A percentile compares a stretch with the other conserved stretches of the same genome.
phyloP scores from a whole-genome alignment of 106 monocot genomes.

The Allium fistulosum region DNA sequence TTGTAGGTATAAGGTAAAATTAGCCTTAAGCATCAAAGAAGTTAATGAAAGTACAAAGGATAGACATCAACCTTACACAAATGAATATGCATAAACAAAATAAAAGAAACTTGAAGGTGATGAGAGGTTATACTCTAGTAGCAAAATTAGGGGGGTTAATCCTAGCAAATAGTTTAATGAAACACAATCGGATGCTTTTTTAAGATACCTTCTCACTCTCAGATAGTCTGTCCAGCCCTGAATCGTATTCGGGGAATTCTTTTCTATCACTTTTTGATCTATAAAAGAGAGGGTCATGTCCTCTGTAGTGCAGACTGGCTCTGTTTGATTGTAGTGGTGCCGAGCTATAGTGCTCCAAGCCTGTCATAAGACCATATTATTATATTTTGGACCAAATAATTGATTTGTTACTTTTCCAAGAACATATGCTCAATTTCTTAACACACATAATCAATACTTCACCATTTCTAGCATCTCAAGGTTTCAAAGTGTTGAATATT shows the following conservation, averaged over 20 bases:
- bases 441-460: neutral
- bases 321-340: slow-evolving; percentile 31
- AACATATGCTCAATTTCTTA: neutral
- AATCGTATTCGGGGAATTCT: slow-evolving; percentile 30
- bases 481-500: neutral
- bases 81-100: too few relatives aligned
- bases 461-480: neutral
- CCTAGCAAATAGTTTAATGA: too few relatives aligned
- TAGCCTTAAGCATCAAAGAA: too few relatives aligned
- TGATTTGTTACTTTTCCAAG: neutral
- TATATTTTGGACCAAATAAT: neutral
- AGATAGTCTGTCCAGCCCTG: slow-evolving; percentile 64
- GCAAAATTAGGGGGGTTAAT: too few relatives aligned
- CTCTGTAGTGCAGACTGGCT: slow-evolving; percentile 14
- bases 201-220: slow-evolving; percentile 61
- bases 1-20: too few relatives aligned
- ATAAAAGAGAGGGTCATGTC: slow-evolving; percentile 22
- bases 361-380: slow-evolving; percentile 11
- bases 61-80: too few relatives aligned
- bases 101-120: too few relatives aligned
- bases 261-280: slow-evolving; percentile 41
- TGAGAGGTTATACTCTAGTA: too few relatives aligned
- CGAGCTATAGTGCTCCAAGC: slow-evolving; percentile 47
- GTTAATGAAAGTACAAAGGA: too few relatives aligned
- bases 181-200: too few relatives aligned